Percentiles rank a stretch among this genome's conserved stretches.
These are phyloP conservation scores for Fusarium devonianum DNA, from an alignment of 2,329 filamentous ascomycete genomes.

Conservation along the genomic window DNA sequence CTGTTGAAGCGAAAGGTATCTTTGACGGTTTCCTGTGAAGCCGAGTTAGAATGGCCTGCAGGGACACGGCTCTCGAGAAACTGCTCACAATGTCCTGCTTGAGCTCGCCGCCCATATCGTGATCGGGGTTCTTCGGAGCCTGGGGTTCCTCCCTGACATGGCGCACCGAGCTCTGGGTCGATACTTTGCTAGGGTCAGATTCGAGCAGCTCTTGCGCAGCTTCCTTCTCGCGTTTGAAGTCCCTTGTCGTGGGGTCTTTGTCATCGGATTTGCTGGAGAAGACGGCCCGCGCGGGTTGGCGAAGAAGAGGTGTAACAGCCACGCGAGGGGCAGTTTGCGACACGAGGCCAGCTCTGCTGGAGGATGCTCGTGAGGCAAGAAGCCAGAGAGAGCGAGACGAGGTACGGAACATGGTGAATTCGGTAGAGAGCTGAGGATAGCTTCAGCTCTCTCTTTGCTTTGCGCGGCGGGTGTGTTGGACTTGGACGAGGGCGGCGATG, in stretches of 20 bases:
- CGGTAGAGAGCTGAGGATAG: neutral
- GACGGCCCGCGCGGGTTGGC: constrained; percentile 26
- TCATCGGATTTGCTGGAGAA: constrained; percentile 39
- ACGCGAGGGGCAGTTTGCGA: constrained; percentile 11
- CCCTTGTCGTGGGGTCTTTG: constrained; percentile 47
- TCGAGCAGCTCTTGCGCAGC: constrained; percentile 63
- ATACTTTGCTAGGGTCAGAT: constrained; percentile 66
- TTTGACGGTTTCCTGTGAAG: constrained; percentile 65
- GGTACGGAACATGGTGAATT: constrained; percentile 42
- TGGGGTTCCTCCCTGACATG: constrained; percentile 53
- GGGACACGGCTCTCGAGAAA: neutral
- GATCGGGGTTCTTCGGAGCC: constrained; percentile 14
- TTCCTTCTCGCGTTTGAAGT: constrained; percentile 64
- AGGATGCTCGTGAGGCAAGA: constrained; percentile 27
- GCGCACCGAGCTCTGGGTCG: constrained; percentile 62
- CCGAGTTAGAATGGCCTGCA: constrained; percentile 2
- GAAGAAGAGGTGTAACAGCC: constrained; percentile 18
- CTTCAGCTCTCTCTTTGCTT: neutral
- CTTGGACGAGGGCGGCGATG: constrained; percentile 6
- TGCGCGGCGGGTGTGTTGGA: neutral
- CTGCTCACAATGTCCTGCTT: constrained; percentile 65
- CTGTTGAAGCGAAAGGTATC: constrained; percentile 71
- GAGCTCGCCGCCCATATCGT: constrained; percentile 47
- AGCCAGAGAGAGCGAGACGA: constrained; percentile 37
- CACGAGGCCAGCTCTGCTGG: neutral